A percentile compares a stretch with the other conserved stretches of the same genome.
Conservation (phyloP, 352 stramenopile species). For the Plasmopara muralis region DNA sequence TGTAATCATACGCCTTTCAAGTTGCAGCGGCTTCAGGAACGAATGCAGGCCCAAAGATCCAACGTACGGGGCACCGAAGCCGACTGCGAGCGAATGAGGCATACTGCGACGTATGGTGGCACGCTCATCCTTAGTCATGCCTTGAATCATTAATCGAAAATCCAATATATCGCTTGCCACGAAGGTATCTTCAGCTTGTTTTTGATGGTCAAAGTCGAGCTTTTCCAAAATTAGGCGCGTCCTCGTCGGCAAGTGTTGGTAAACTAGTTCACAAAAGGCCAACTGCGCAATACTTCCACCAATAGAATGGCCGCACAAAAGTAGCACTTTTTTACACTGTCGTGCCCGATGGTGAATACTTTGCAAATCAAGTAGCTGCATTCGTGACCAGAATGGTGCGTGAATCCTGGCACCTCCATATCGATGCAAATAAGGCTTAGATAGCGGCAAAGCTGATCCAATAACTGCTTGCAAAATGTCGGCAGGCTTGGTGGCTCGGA, state of each 20-base stretch:
- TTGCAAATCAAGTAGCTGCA: conserved; percentile 49
- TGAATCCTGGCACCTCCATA: conserved; percentile 75
- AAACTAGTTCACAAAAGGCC: conserved; percentile 69
- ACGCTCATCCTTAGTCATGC: conserved; percentile 17
- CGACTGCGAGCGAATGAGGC: conserved; percentile 55
- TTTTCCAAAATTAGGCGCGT: conserved; percentile 51
- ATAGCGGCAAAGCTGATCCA: conserved; percentile 55
- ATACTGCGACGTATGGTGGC: conserved; percentile 21
- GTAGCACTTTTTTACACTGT: conserved; percentile 47
- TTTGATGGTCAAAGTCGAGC: conserved; percentile 49
- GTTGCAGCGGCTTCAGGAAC: conserved; percentile 45
- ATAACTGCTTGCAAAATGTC: conserved; percentile 68
- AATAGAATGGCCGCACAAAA: conserved; percentile 81
- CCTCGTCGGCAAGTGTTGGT: conserved; percentile 49
- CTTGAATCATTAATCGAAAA: conserved; percentile 22
- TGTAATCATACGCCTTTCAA: conserved; percentile 54
- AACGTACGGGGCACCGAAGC: conserved; percentile 74
- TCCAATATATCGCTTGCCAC: conserved; percentile 12
- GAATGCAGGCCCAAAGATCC: conserved; percentile 35
- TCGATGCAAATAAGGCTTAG: conserved; percentile 56
- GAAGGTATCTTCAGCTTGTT: conserved; percentile 14
- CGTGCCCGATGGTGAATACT: conserved; percentile 41
- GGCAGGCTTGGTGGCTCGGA: conserved; percentile 47
- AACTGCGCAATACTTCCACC: conserved; percentile 76
- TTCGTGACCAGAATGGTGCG: conserved; percentile 68